These are phyloP conservation scores for Poa pratensis DNA, from an alignment of 176 grass and related monocot species.

Conservation along the genomic window DNA sequence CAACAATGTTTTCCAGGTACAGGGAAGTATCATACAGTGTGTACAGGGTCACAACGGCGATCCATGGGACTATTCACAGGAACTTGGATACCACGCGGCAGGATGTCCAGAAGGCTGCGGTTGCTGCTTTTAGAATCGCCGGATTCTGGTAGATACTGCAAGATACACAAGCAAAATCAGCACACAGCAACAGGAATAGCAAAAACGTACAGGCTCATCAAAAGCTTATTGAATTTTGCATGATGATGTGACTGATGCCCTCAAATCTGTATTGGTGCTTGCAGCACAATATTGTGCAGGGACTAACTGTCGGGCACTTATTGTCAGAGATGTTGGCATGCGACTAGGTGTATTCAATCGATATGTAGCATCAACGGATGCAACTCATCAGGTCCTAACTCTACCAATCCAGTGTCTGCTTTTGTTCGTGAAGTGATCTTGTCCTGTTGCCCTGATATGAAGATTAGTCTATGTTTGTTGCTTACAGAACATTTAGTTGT, in stretches of 20 bases:
- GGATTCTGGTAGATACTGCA: constrained; percentile 96
- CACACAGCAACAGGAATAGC: neutral
- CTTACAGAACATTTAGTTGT: neutral
- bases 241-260: neutral
- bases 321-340: neutral
- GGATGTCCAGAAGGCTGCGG: constrained; percentile 80
- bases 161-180: neutral
- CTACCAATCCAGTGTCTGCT: neutral
- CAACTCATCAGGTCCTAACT: neutral
- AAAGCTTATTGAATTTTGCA: neutral
- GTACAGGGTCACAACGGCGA: neutral
- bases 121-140: constrained; percentile 71
- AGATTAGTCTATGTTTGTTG: neutral
- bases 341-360: neutral
- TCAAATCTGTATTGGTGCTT: constrained; percentile 9
- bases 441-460: neutral
- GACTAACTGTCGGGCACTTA: neutral
- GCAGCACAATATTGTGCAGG: neutral
- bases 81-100: constrained; percentile 89
- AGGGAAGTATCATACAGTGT: constrained; percentile 2
- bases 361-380: neutral
- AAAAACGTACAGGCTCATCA: neutral
- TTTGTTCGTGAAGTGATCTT: neutral
- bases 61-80: constrained; percentile 48
- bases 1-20: neutral